These are phyloP conservation scores for Talaromyces pinophilus DNA, from an alignment of 2,329 filamentous ascomycete species.

Conservation along the genomic window DNA sequence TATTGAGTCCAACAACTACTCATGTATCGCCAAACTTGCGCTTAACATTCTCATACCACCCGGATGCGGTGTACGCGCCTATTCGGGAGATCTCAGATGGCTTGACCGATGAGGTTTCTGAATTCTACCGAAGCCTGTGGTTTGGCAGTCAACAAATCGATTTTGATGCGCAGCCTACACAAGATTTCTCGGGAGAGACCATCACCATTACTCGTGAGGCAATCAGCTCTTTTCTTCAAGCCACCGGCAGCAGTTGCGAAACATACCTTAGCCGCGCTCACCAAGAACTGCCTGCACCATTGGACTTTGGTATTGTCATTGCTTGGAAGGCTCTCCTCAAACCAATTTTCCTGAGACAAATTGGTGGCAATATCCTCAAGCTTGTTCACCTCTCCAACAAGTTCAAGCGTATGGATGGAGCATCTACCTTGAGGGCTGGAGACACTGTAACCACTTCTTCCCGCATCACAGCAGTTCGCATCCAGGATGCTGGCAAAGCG, in stretches of 20 bases:
- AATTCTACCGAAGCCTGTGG: constrained; percentile 98
- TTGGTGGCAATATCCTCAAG: constrained; percentile 93
- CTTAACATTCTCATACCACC: constrained; percentile 88
- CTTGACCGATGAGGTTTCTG: constrained; percentile 96
- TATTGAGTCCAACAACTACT: constrained; percentile 66
- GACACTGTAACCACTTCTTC: constrained; percentile 90
- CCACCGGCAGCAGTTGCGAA: constrained; percentile 9
- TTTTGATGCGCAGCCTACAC: not conserved
- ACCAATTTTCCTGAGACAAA: constrained; percentile 86
- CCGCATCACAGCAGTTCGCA: constrained; percentile 93
- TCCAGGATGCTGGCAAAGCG: constrained; percentile 98
- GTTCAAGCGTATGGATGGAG: constrained; percentile 96
- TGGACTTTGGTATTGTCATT: constrained; percentile 90
- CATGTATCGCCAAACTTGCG: constrained; percentile 68
- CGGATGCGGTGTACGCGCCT: constrained; percentile 91
- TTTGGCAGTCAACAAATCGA: constrained; percentile 74
- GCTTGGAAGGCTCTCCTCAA: constrained; percentile 99
- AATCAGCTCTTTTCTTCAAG: constrained; percentile 5
- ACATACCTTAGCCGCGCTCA: not conserved
- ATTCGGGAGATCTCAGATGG: constrained; percentile 94
- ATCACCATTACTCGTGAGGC: not conserved
- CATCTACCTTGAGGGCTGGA: constrained; percentile 90
- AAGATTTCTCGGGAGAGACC: not conserved
- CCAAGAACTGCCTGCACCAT: not conserved
- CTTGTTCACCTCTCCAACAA: constrained; percentile 95